Evolutionary conservation across 768 basidiomycete genomes (phyloP).

Genomic region (Omphalotus guepiniiformis): DNA sequence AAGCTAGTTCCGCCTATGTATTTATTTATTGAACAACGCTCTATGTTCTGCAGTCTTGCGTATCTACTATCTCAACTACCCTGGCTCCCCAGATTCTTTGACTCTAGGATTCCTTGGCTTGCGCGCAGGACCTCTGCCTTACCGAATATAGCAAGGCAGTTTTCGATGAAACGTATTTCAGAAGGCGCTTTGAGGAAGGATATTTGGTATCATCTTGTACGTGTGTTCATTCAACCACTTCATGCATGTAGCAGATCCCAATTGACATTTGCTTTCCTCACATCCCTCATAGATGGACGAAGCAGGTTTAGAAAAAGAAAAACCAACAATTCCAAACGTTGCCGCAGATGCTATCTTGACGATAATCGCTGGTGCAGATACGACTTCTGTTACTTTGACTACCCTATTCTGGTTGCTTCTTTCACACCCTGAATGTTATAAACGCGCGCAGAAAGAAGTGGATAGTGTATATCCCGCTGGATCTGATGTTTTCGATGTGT

Average conservation of each 20-base stretch:
- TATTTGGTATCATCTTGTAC: conserved; percentile 39
- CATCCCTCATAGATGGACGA: conserved; percentile 33
- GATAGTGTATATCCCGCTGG: neutral
- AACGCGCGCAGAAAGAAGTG: neutral
- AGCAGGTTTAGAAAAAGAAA: conserved; percentile 28
- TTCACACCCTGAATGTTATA: neutral
- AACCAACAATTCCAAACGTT: conserved; percentile 30
- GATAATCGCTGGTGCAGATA: conserved; percentile 44
- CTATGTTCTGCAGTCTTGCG: neutral
- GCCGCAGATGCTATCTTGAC: conserved; percentile 36
- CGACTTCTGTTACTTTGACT: conserved; percentile 33
- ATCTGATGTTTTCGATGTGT: neutral
- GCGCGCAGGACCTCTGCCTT: no score
- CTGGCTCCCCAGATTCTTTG: neutral
- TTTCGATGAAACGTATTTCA: neutral
- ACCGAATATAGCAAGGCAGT: neutral
- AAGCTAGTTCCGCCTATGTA: neutral
- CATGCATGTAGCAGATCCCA: no score
- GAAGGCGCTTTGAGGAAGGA: conserved; percentile 22
- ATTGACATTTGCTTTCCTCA: neutral
- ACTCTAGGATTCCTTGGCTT: neutral
- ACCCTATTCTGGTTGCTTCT: conserved; percentile 25
- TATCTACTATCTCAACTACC: neutral
- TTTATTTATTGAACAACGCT: neutral
- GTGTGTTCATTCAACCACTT: conserved; percentile 3